Evolutionary conservation across 768 basidiomycete species (phyloP).

Genomic region (Panaeolus cyanescens): DNA sequence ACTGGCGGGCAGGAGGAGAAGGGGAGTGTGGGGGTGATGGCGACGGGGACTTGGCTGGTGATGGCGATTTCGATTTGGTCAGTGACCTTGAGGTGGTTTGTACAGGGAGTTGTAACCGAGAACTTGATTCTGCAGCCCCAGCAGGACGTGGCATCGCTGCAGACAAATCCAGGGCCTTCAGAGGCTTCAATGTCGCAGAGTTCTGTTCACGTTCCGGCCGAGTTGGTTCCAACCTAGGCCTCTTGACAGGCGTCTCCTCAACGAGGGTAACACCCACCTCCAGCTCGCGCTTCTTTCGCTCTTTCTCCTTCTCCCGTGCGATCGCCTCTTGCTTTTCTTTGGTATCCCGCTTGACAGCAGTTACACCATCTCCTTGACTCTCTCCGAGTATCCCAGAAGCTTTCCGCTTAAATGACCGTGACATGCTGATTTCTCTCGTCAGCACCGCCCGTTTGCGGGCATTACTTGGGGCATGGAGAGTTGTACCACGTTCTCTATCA

Average conservation of each 20-base stretch:
- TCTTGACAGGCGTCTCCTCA: slow-evolving; percentile 51
- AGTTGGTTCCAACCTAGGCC: slow-evolving; percentile 15
- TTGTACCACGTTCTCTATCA: slow-evolving; percentile 39
- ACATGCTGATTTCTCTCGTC: slow-evolving; percentile 80
- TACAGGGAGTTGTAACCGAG: not conserved
- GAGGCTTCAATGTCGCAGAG: not conserved
- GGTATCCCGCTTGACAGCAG: not conserved
- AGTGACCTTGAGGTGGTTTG: not conserved
- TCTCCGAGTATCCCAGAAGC: not conserved
- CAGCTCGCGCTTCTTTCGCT: slow-evolving; percentile 15
- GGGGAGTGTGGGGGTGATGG: not conserved
- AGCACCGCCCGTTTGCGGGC: slow-evolving; percentile 51
- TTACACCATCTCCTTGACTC: slow-evolving; percentile 13
- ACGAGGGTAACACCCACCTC: slow-evolving; percentile 49
- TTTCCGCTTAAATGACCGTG: slow-evolving; percentile 58
- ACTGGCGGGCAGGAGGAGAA: not conserved
- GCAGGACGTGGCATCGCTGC: not conserved
- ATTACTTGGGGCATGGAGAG: slow-evolving; percentile 24
- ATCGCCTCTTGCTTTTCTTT: slow-evolving; percentile 2
- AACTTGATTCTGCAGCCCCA: not conserved
- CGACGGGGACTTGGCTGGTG: not conserved
- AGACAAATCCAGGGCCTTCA: not conserved
- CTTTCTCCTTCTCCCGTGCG: slow-evolving; percentile 6
- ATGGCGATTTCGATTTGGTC: not conserved
- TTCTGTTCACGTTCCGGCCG: not conserved